phyloP scores from a whole-genome alignment of 805 yeast genomes.

The Sungouiella blattae region DNA sequence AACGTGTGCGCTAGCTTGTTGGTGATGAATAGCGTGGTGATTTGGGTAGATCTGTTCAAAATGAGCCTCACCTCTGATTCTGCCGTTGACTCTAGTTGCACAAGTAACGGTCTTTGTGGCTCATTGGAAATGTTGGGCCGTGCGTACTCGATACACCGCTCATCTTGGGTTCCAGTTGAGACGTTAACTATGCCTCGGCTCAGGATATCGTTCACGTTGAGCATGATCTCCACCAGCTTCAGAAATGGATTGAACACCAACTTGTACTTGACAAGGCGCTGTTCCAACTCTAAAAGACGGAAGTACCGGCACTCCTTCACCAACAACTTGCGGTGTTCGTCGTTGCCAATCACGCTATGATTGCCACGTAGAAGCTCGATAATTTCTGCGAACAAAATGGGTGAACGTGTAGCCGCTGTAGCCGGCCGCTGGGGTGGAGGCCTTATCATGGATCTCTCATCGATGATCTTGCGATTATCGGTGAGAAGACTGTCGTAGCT shows the following conservation, averaged over 20 bases:
- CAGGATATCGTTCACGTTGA: conserved; percentile 47
- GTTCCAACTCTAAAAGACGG: conserved; percentile 72
- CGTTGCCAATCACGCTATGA: conserved; percentile 43
- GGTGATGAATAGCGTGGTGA: conserved; percentile 25
- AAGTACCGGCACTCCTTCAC: conserved; percentile 74
- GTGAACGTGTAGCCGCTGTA: conserved; percentile 48
- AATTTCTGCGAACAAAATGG: conserved; percentile 52
- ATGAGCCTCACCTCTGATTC: conserved; percentile 31
- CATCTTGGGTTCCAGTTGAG: conserved; percentile 16
- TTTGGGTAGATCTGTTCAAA: conserved; percentile 23
- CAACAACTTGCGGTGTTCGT: conserved; percentile 53
- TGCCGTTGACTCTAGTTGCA: conserved; percentile 27
- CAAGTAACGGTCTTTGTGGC: conserved; percentile 27
- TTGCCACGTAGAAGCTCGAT: conserved; percentile 57
- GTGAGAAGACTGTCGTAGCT: conserved; percentile 50
- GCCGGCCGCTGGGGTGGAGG: conserved; percentile 78
- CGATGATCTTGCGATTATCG: conserved; percentile 40
- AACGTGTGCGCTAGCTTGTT: conserved; percentile 22
- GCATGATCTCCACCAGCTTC: conserved; percentile 52
- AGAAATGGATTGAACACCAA: conserved; percentile 50
- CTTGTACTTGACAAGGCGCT: conserved; percentile 53
- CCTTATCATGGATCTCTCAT: conserved; percentile 48
- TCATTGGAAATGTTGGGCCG: conserved; percentile 34
- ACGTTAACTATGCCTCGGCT: conserved; percentile 29
- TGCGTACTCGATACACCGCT: conserved; percentile 24